These are phyloP conservation scores for Citrullus amarus DNA, from an alignment of 306 rosid species.

Conservation along the genomic window DNA sequence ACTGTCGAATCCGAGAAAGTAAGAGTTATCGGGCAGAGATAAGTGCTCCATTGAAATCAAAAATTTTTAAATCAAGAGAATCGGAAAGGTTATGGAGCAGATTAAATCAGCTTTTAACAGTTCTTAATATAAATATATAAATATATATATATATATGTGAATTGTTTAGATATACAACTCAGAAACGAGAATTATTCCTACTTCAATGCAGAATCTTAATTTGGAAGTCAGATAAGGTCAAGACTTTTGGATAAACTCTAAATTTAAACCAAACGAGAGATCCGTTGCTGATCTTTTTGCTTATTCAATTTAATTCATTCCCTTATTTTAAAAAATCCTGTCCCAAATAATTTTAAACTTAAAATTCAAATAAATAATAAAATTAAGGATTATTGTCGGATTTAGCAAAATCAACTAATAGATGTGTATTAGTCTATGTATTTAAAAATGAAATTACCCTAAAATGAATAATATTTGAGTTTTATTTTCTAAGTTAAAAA, in stretches of 20 bases:
- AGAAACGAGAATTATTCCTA: not conserved
- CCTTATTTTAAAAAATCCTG: too few relatives aligned
- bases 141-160: too few relatives aligned
- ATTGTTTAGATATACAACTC: not conserved
- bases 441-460: too few relatives aligned
- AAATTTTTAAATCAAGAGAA: not conserved
- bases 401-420: too few relatives aligned
- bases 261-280: not conserved
- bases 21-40: slow-evolving; percentile 53
- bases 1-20: slow-evolving; percentile 78
- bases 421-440: too few relatives aligned
- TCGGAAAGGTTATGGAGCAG: not conserved
- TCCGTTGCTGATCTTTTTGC: not conserved
- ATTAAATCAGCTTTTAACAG: not conserved
- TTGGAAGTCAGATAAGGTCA: not conserved
- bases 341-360: too few relatives aligned
- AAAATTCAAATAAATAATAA: too few relatives aligned
- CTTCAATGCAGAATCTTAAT: not conserved
- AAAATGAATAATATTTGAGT: too few relatives aligned
- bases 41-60: slow-evolving; percentile 39
- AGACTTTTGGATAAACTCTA: not conserved
- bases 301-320: not conserved
- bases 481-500: too few relatives aligned
- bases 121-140: not conserved
- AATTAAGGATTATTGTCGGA: too few relatives aligned